phyloP scores from a whole-genome alignment of 176 grass and related monocot genomes.

The Alopecurus myosuroides region DNA sequence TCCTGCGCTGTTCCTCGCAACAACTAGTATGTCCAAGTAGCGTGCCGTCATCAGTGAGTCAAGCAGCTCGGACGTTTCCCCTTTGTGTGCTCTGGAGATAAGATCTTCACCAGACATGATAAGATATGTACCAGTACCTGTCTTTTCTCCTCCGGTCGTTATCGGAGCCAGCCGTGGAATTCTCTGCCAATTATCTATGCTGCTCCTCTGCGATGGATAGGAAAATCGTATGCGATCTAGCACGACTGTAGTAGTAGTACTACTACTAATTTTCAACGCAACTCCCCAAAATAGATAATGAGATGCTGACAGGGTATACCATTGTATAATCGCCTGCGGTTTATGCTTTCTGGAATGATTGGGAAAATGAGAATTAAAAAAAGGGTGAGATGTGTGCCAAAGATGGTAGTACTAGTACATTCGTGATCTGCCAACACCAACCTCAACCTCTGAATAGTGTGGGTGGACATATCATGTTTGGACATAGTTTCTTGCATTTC shows the following conservation, averaged over 20 bases:
- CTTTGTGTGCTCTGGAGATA: background rate
- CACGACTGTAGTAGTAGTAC: background rate
- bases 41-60: conserved; percentile 4
- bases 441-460: too few relatives aligned
- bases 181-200: background rate
- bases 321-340: too few relatives aligned
- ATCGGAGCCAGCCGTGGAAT: background rate
- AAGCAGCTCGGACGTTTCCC: background rate
- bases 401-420: too few relatives aligned
- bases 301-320: too few relatives aligned
- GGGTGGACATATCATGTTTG: too few relatives aligned
- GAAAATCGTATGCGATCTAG: too few relatives aligned
- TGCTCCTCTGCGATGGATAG: background rate
- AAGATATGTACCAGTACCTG: background rate
- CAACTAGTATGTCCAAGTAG: background rate
- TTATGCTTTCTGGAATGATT: background rate
- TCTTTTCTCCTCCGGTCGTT: conserved; percentile 2
- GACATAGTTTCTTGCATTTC: background rate
- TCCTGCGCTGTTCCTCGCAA: background rate
- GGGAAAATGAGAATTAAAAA: too few relatives aligned
- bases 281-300: too few relatives aligned
- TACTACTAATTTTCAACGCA: background rate
- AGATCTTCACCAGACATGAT: background rate
- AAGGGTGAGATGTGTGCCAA: background rate
- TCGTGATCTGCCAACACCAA: background rate